These are phyloP conservation scores for Aspergillus bridgeri DNA, from an alignment of 495 filamentous ascomycete genomes.

Conservation along the genomic window DNA sequence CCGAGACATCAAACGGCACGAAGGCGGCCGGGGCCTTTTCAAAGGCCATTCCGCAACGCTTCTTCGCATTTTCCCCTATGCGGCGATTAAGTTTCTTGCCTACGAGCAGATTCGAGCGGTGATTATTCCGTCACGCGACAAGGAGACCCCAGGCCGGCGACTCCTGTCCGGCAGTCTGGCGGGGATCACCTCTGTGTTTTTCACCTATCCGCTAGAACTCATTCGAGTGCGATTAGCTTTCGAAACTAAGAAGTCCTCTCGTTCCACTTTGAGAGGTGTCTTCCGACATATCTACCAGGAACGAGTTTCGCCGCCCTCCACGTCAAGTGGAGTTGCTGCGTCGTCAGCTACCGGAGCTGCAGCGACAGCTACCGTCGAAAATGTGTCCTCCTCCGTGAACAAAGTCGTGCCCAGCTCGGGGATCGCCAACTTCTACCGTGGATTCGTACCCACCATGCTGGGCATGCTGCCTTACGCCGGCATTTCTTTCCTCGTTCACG, in stretches of 20 bases:
- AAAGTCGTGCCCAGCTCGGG: conserved; percentile 59
- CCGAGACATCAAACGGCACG: conserved; percentile 71
- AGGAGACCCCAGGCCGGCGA: conserved; percentile 78
- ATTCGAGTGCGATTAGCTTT: conserved; percentile 91
- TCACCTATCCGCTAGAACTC: conserved; percentile 92
- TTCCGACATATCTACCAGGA: conserved; percentile 84
- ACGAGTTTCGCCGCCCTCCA: conserved; percentile 36
- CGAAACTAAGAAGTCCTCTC: conserved; percentile 70
- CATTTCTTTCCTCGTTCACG: conserved; percentile 95
- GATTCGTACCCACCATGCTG: conserved; percentile 81
- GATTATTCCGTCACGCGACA: conserved; percentile 62
- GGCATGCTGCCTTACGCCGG: conserved; percentile 98
- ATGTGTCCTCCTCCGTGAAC: conserved; percentile 34
- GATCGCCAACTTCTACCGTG: conserved; percentile 87
- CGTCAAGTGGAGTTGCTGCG: conserved; percentile 8
- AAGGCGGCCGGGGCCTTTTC: conserved; percentile 75
- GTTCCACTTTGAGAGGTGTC: conserved; percentile 65
- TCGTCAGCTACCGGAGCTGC: conserved; percentile 19
- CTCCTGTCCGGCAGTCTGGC: conserved; percentile 76
- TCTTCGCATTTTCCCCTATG: conserved; percentile 94
- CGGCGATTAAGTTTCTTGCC: conserved; percentile 93
- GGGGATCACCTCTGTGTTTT: conserved; percentile 86
- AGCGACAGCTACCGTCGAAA: conserved; percentile 30
- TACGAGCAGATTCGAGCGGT: conserved; percentile 89
- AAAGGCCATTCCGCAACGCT: conserved; percentile 93